Evolutionary conservation across 2,329 filamentous ascomycete genomes (phyloP), one percentile per base, ranked within the genome.

Genomic region (Verticillium longisporum): DNA sequence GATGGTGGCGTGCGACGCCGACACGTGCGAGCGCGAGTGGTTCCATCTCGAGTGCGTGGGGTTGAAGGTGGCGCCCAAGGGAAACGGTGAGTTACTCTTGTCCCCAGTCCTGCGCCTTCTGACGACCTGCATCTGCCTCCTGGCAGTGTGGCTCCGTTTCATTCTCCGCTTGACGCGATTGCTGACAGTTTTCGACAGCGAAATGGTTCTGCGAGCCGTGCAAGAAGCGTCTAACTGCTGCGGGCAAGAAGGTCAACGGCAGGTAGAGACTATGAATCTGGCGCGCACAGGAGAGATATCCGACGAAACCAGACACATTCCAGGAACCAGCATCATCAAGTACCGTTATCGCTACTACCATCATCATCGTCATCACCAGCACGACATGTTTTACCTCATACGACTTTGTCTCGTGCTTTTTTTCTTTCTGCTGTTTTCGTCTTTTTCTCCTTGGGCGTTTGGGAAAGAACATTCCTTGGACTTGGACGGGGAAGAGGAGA

Each of bases 181-280:
- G 64, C 74, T 73, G 71, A 78, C 68, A 7, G 50, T n/a, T 56
- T 7, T 11, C 26, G 60, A 31, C 68, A 91, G 88, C 87, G 59
- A 91, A 91, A 84, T 92, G 89, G 89, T 92, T 89, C 69, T 92
- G 89, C 72, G 87, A 90, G 64, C 88, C 91, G 69, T 92, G 89
- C 74, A 90, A 90, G 70, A 86, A 88, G 65, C 81, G 82, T 56
- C 77, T 88, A 66, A 83, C 83, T 68, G 78, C 80, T 60, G 77
- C 77, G 60, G 80, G 81, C 56, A 86, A 83, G 69, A 83, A 83
- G 67, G 68, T 75, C 13, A 78, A 76, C 63, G 77, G 77, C 54
- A 78, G 80, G 68, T 83, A 73, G 72, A 62, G 59, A 36, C 37
- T 61, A 59, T 55, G 59, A 13, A 58, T 41, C 15, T 6, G 38